A percentile compares a stretch with the other conserved stretches of the same genome.
Conservation (phyloP, 2,329 filamentous ascomycete genomes). For the Xylaria sp. region DNA sequence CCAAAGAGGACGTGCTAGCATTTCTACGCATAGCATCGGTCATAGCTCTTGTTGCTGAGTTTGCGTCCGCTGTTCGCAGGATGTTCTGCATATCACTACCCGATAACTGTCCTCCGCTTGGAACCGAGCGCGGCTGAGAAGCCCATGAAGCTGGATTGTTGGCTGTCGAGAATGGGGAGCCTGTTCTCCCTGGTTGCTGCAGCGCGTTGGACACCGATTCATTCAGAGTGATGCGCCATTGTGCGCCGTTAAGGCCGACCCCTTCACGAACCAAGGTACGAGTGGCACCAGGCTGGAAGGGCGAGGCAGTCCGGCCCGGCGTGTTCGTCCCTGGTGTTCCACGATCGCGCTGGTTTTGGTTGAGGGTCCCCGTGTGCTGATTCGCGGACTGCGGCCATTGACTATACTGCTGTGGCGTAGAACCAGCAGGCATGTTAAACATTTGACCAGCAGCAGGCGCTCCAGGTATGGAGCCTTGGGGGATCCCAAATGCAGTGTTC, state of each 20-base stretch:
- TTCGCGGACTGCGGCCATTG: constrained; percentile 39
- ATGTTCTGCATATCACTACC: constrained; percentile 50
- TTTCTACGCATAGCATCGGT: constrained; percentile 55
- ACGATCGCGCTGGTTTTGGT: constrained; percentile 48
- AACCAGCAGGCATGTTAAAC: constrained; percentile 18
- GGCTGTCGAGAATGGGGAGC: constrained; percentile 29
- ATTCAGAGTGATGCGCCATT: constrained; percentile 56
- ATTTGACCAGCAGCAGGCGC: constrained; percentile 8
- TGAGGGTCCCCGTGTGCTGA: constrained; percentile 50
- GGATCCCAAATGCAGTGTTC: constrained; percentile 26
- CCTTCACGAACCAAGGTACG: constrained; percentile 53
- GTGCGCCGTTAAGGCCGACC: constrained; percentile 53
- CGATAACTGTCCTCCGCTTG: constrained; percentile 40
- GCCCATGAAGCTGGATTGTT: constrained; percentile 18
- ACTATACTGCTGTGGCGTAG: constrained; percentile 26
- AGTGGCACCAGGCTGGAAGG: constrained; percentile 39
- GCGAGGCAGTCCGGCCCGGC: constrained; percentile 35
- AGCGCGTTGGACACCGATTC: constrained; percentile 39
- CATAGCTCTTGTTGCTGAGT: constrained; percentile 47
- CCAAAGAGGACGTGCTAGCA: constrained; percentile 49
- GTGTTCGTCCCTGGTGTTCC: constrained; percentile 31
- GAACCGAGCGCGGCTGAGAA: constrained; percentile 29
- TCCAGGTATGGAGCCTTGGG: constrained; percentile 16
- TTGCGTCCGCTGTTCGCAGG: constrained; percentile 49
- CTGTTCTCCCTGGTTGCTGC: constrained; percentile 24